Percentiles rank a stretch among this genome's conserved stretches.
phyloP scores from a whole-genome alignment of 768 basidiomycete species.

The Suillus ampliporus region DNA sequence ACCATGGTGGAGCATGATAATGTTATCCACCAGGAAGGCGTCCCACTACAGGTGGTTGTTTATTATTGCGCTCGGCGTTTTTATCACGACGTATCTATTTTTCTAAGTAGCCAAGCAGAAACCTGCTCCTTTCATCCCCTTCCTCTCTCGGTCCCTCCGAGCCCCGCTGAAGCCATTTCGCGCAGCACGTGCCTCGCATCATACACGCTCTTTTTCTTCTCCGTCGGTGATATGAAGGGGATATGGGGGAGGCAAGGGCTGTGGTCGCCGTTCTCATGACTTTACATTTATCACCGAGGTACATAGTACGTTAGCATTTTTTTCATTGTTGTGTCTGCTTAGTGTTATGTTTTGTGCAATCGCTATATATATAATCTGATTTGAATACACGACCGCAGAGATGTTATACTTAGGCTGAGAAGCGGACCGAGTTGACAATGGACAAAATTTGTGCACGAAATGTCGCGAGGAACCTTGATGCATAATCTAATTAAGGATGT shows the following conservation, averaged over 20 bases:
- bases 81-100: conserved; percentile 97
- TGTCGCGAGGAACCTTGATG: no score
- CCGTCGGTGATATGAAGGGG: conserved; percentile 22
- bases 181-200: conserved; percentile 21
- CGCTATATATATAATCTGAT: conserved; percentile 33
- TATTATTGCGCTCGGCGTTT: conserved; percentile 88
- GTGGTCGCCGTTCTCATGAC: conserved; percentile 25
- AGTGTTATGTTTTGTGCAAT: conserved; percentile 35
- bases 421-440: no score
- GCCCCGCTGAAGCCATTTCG: conserved; percentile 28
- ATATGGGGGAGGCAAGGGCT: conserved; percentile 22
- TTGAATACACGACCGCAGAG: conserved; percentile 1
- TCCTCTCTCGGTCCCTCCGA: conserved; percentile 40
- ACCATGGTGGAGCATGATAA: conserved; percentile 61
- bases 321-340: conserved; percentile 23
- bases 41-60: conserved; percentile 93
- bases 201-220: conserved; percentile 22
- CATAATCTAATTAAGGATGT: no score
- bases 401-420: neutral
- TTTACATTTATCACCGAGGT: conserved; percentile 22
- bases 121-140: conserved; percentile 39
- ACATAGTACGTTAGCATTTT: conserved; percentile 28
- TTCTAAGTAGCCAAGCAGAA: conserved; percentile 66
- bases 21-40: conserved; percentile 77
- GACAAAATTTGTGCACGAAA: no score